Evolutionary conservation across 306 rosid species (phyloP).

Genomic region (Pyrus bretschneideri): DNA sequence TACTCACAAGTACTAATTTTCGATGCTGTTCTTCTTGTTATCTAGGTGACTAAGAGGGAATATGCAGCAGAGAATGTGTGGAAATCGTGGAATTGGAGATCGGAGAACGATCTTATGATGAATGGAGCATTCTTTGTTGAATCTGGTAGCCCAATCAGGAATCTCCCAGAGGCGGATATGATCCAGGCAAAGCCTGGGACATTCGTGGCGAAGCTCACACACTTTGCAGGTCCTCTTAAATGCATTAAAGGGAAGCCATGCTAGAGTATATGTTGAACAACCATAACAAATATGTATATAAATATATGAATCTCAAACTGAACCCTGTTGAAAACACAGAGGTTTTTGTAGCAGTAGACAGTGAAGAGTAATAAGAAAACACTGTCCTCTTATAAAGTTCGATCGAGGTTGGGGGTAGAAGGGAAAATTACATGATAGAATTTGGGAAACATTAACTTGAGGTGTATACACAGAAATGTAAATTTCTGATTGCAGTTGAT

Average conservation of each 20-base stretch:
- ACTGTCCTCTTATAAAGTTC: not conserved
- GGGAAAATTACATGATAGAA: not conserved
- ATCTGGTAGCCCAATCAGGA: slow-evolving; percentile 25
- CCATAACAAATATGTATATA: not conserved
- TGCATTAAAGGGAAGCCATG: slow-evolving; percentile 29
- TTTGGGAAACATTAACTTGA: not conserved
- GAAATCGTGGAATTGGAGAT: slow-evolving; percentile 51
- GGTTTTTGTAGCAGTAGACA: not conserved
- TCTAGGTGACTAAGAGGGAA: slow-evolving; percentile 52
- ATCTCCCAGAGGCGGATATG: not conserved
- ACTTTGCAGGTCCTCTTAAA: slow-evolving; percentile 41
- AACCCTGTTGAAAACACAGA: slow-evolving; percentile 5
- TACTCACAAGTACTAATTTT: no score
- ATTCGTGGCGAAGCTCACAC: slow-evolving; percentile 29
- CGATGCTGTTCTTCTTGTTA: not conserved
- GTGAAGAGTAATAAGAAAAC: not conserved
- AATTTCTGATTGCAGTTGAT: not conserved
- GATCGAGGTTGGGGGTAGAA: not conserved
- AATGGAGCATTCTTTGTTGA: slow-evolving; percentile 42
- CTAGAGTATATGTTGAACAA: not conserved
- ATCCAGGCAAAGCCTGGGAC: slow-evolving; percentile 32
- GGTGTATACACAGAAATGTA: not conserved
- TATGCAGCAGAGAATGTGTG: slow-evolving; percentile 34
- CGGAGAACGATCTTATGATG: slow-evolving; percentile 41
- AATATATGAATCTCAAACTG: not conserved